A percentile compares a stretch with the other conserved stretches of the same genome.
These are phyloP conservation scores for Hymenoscyphus infarciens DNA, from an alignment of 2,329 filamentous ascomycete species.

Conservation along the genomic window DNA sequence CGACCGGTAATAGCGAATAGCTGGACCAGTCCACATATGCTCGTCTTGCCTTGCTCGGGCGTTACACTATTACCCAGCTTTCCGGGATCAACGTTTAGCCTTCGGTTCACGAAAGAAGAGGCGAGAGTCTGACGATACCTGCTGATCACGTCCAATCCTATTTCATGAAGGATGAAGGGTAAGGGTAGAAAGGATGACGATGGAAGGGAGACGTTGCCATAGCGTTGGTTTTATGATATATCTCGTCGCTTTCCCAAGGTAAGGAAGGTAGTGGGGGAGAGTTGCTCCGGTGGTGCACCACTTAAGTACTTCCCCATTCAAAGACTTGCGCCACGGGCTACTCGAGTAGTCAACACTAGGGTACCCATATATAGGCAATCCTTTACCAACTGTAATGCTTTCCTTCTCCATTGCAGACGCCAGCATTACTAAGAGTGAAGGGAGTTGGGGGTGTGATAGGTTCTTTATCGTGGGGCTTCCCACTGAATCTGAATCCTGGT, in stretches of 20 bases:
- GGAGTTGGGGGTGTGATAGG: neutral
- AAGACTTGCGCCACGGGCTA: neutral
- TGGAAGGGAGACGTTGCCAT: neutral
- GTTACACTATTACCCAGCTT: constrained; percentile 1
- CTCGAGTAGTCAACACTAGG: too few relatives aligned
- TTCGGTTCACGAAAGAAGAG: constrained; percentile 7
- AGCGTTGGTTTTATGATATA: neutral
- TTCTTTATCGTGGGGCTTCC: neutral
- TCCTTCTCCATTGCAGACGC: neutral
- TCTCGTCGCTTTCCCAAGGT: neutral
- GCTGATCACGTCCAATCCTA: constrained; percentile 4
- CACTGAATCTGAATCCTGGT: neutral
- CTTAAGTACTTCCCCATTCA: neutral
- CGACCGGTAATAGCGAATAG: neutral
- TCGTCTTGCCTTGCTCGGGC: neutral
- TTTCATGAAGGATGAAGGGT: neutral
- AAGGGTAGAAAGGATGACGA: neutral
- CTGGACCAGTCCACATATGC: neutral
- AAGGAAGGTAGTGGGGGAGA: neutral
- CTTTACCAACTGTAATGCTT: neutral
- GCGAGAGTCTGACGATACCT: constrained; percentile 8
- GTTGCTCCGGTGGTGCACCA: too few relatives aligned
- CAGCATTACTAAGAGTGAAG: neutral
- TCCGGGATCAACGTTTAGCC: constrained; percentile 12
- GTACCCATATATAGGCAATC: neutral